Percentiles rank a stretch among this genome's conserved stretches.
Evolutionary conservation across 352 stramenopile species (phyloP).

Genomic region (Albugo candida): DNA sequence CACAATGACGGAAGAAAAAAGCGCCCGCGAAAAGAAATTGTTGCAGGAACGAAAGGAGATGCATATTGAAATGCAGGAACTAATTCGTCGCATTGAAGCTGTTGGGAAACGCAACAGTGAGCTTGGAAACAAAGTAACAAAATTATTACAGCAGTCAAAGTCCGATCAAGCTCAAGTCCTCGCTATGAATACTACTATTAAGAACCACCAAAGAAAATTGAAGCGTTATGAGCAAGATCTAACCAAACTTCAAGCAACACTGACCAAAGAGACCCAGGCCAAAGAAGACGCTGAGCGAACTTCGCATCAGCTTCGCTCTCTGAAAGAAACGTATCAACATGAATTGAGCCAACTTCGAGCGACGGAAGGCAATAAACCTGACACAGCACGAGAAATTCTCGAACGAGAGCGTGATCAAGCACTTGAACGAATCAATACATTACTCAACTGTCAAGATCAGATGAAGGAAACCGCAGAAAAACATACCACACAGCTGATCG

Average conservation of each 20-base stretch:
- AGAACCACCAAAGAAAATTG: slow-evolving; percentile 34
- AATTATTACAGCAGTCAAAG: slow-evolving; percentile 32
- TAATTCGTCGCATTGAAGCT: slow-evolving; percentile 33
- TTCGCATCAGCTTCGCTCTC: slow-evolving; percentile 17
- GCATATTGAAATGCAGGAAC: slow-evolving; percentile 23
- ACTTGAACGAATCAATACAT: slow-evolving; percentile 25
- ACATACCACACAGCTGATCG: slow-evolving; percentile 36
- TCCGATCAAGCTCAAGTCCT: slow-evolving; percentile 36
- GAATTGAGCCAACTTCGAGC: slow-evolving; percentile 23
- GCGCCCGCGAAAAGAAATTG: slow-evolving; percentile 28
- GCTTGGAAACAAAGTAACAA: slow-evolving; percentile 37
- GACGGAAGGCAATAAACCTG: slow-evolving; percentile 13
- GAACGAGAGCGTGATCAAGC: slow-evolving; percentile 39
- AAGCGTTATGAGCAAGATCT: slow-evolving; percentile 19
- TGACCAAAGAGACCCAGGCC: slow-evolving; percentile 4
- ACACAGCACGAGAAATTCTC: slow-evolving; percentile 18
- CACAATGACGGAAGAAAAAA: not conserved
- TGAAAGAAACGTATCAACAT: slow-evolving; percentile 34
- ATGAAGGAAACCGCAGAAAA: slow-evolving; percentile 40
- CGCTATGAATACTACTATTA: slow-evolving; percentile 35
- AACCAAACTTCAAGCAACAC: not conserved
- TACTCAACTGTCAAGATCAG: slow-evolving; percentile 39
- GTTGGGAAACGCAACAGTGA: slow-evolving; percentile 28
- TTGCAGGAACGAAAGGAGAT: slow-evolving; percentile 34
- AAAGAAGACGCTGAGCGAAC: slow-evolving; percentile 20